Base-by-base conservation (phyloP, 371 early-diverging fungal genomes). In the Haplosporangium sp. region DNA sequence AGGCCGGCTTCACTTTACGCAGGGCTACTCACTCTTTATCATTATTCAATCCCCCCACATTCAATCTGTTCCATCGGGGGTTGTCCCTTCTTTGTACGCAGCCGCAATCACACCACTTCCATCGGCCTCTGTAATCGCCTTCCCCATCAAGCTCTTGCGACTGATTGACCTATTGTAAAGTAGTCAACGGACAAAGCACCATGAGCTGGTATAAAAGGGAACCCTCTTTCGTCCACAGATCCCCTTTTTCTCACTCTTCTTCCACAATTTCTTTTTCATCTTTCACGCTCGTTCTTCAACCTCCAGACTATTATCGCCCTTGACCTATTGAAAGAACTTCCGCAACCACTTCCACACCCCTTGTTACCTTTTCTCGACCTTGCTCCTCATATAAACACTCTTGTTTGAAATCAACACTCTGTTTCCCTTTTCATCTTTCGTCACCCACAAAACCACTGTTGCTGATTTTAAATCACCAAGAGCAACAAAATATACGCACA, bases 141-240 rank as follows among this genome's bases (percentile, higher is more conserved):
- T 50, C 50, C 50, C 50, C 20, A 50, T 20, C 50, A 21, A 50
- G 16, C 50, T 50, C 18, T 50, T 16, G 50, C 50, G 20, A n/a
- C 9, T 18, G 20, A n/a, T 20, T 50, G 50, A 21, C 18, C 7
- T 9, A 18, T 18, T 20, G 29, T 29, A 29, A 29, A 29, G 29
- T 29, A 29, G 29, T 29, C 29, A 29, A 29, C 29, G 29, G 29
- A 29, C 29, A 29, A 29, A 4, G 29, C 29, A 29, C 29, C 29
- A 29, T 29, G 29, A 29, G 29, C 48, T 47, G 54, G 52, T 72
- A 72, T 72, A 72, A 58, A 73, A 73, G 40, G 73, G 73, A 67
- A 73, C 67, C 59, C 73, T 46, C 29, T 38, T 58, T 57, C 67
- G 48, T 51, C 37, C 46, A 20, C 57, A 53, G 57, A 45, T 58